phyloP scores from a whole-genome alignment of 805 yeast genomes.

The Monosporozyma yasuniensis region DNA sequence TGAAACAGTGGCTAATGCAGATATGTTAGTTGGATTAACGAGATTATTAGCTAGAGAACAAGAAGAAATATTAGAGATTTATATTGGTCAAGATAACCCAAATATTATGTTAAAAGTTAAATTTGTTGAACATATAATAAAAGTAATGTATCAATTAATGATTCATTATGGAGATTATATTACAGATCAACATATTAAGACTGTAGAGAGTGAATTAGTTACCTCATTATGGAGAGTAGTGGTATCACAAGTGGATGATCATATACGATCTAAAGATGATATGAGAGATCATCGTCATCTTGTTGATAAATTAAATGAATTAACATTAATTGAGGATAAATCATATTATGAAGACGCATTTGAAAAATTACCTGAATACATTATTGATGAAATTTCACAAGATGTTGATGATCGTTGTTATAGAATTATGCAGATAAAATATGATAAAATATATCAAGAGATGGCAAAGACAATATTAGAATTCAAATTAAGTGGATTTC shows the following conservation, averaged over 20 bases:
- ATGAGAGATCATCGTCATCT: slow-evolving; percentile 21
- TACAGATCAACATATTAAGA: slow-evolving; percentile 21
- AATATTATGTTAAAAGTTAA: slow-evolving; percentile 11
- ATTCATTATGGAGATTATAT: slow-evolving; percentile 11
- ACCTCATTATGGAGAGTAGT: slow-evolving; percentile 47
- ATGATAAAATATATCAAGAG: slow-evolving; percentile 35
- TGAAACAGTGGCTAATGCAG: slow-evolving; percentile 14
- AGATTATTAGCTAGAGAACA: slow-evolving; percentile 29
- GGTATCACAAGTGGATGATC: slow-evolving; percentile 21
- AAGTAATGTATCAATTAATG: slow-evolving; percentile 17
- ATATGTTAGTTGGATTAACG: slow-evolving; percentile 19
- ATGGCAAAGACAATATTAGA: slow-evolving; percentile 64
- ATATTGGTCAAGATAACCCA: slow-evolving; percentile 17
- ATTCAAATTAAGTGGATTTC: slow-evolving; percentile 33
- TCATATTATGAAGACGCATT: slow-evolving; percentile 33
- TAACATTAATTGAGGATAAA: slow-evolving; percentile 19
- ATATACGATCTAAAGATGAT: slow-evolving; percentile 6
- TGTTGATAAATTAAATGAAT: slow-evolving; percentile 31
- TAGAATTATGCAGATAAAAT: slow-evolving; percentile 19
- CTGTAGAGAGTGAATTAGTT: slow-evolving; percentile 36
- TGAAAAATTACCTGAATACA: slow-evolving; percentile 37
- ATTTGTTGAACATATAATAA: slow-evolving; percentile 16
- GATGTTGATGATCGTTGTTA: slow-evolving; percentile 26
- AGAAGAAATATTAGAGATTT: slow-evolving; percentile 22
- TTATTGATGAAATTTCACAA: slow-evolving; percentile 30